Conservation (phyloP, 345 rosid species). For the Anacardium occidentale region DNA sequence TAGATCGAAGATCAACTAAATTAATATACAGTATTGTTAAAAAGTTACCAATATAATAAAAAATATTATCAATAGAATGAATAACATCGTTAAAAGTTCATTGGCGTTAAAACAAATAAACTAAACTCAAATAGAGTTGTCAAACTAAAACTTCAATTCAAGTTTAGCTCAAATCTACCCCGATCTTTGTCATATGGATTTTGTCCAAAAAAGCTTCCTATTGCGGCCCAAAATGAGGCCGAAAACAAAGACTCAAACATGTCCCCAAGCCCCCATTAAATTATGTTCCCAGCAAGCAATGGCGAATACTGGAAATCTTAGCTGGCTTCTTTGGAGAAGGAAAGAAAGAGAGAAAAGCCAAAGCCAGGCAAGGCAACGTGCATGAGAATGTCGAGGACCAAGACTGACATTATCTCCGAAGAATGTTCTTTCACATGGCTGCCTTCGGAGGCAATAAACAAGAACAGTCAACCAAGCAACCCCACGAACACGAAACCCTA, state of each 20-base stretch:
- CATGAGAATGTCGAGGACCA: not conserved
- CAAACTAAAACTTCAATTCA: conserved; percentile 13
- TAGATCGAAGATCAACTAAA: too few species aligned
- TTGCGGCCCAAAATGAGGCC: conserved; percentile 12
- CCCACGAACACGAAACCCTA: conserved; percentile 26
- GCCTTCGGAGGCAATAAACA: conserved; percentile 24
- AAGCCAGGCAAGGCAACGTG: too few species aligned
- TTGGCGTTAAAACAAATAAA: too few species aligned
- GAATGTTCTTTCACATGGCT: conserved; percentile 38
- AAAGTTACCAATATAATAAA: too few species aligned
- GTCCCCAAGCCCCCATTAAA: conserved; percentile 29
- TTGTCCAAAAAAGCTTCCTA: conserved; percentile 7
- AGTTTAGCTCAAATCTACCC: not conserved
- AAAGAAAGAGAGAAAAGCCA: not conserved
- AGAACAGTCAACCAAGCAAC: conserved; percentile 13
- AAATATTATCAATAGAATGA: too few species aligned
- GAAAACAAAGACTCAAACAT: conserved; percentile 25
- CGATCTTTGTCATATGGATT: not conserved
- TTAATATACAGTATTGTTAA: too few species aligned
- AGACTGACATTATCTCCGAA: conserved; percentile 25
- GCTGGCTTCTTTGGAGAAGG: conserved; percentile 24
- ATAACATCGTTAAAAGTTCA: too few species aligned
- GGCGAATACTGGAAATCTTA: conserved; percentile 11
- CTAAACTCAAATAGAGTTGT: too few species aligned
- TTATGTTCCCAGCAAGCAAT: conserved; percentile 15